phyloP scores from a whole-genome alignment of 2,329 filamentous ascomycete genomes.

The Fonsecaea multimorphosa region DNA sequence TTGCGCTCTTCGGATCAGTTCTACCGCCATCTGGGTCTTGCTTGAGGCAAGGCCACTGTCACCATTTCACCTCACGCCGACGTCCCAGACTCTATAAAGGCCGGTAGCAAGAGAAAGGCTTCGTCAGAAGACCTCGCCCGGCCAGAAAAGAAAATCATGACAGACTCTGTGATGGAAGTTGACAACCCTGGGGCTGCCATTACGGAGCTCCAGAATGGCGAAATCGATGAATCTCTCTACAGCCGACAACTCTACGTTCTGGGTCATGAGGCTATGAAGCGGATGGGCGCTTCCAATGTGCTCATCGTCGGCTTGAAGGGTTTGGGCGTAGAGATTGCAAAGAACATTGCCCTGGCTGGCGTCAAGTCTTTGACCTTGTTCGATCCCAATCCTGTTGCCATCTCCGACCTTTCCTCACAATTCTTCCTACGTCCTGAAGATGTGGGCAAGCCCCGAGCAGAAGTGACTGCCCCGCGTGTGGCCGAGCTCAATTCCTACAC shows the following conservation, averaged over 20 bases:
- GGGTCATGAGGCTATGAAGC: constrained; percentile 90
- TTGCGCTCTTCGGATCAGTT: constrained; percentile 32
- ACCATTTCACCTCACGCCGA: constrained; percentile 45
- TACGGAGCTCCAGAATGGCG: constrained; percentile 67
- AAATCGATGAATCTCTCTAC: constrained; percentile 72
- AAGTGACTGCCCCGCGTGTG: constrained; percentile 84
- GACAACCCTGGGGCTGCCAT: constrained; percentile 64
- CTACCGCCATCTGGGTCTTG: constrained; percentile 35
- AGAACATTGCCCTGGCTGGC: constrained; percentile 96
- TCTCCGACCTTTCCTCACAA: constrained; percentile 91
- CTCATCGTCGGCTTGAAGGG: constrained; percentile 91
- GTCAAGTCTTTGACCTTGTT: constrained; percentile 96
- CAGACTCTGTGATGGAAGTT: constrained; percentile 66
- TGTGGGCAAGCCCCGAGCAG: constrained; percentile 88
- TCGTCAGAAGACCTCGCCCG: constrained; percentile 55
- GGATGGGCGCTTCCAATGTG: constrained; percentile 95
- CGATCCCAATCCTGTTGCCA: constrained; percentile 82
- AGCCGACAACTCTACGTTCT: constrained; percentile 73
- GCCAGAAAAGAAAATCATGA: constrained; percentile 61
- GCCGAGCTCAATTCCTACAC: constrained; percentile 97
- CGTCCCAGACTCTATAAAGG: constrained; percentile 50
- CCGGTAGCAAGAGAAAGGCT: constrained; percentile 59
- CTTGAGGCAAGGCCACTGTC: constrained; percentile 42
- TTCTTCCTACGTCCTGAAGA: constrained; percentile 92
- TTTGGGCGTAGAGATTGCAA: constrained; percentile 95